phyloP scores from a whole-genome alignment of 2,329 filamentous ascomycete species.

The Fusarium sterilihyphosum region DNA sequence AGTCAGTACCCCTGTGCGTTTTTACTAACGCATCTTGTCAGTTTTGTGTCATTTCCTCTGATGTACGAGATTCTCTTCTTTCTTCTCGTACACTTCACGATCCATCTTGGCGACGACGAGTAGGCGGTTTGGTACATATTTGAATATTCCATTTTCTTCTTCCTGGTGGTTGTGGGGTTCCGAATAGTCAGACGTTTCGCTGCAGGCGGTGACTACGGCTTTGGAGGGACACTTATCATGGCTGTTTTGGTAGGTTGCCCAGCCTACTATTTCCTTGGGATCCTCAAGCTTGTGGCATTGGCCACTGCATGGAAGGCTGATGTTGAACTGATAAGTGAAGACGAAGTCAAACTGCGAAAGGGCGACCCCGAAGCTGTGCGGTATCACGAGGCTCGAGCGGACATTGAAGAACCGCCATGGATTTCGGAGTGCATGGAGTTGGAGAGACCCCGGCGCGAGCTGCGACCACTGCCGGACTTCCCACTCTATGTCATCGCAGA shows the following conservation, averaged over 20 bases:
- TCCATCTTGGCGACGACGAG: background rate
- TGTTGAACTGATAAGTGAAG: background rate
- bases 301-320: constrained; percentile 2
- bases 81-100: background rate
- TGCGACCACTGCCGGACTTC: background rate
- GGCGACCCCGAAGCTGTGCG: background rate
- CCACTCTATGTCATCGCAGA: background rate
- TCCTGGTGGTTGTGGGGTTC: background rate
- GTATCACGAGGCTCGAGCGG: background rate
- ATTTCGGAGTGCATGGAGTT: background rate
- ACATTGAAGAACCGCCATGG: background rate
- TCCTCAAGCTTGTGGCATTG: constrained; percentile 22
- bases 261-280: background rate
- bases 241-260: background rate
- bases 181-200: background rate
- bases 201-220: background rate
- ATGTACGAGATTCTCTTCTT: constrained; percentile 7
- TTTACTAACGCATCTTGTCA: constrained; percentile 1
- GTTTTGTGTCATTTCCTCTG: constrained; percentile 6
- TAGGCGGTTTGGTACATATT: background rate
- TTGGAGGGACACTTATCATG: background rate
- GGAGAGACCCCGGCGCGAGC: background rate
- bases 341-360: background rate
- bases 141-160: background rate
- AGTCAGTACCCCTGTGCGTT: background rate